Evolutionary conservation across 1,284 basidiomycete genomes (phyloP).

Genomic region (Malassezia sp.): DNA sequence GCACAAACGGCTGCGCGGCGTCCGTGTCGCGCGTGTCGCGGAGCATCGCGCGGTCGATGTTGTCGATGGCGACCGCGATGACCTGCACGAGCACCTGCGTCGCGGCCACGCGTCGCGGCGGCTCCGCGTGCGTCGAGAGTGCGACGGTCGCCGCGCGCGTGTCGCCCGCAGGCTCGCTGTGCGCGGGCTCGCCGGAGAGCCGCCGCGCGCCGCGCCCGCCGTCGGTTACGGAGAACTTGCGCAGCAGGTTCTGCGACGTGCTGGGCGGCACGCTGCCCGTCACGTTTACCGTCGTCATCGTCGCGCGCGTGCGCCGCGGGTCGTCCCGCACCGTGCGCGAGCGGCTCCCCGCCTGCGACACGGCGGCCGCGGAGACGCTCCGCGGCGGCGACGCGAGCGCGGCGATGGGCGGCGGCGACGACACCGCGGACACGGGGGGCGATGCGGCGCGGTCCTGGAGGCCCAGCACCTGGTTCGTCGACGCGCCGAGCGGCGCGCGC

Average conservation of each 20-base stretch:
- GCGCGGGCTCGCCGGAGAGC: too few species aligned
- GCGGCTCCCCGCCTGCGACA: constrained; percentile 1
- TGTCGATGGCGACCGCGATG: constrained; percentile 47
- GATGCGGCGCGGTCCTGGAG: constrained; percentile 18
- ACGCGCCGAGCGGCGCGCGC: constrained; percentile 34
- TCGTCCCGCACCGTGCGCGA: constrained; percentile 24
- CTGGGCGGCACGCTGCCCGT: constrained; percentile 23
- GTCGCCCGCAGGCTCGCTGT: constrained; percentile 14
- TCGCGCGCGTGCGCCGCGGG: constrained; percentile 33
- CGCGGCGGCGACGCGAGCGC: constrained; percentile 15
- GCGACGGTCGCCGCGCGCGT: constrained; percentile 21
- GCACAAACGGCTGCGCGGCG: constrained; percentile 46
- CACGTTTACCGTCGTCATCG: constrained; percentile 40
- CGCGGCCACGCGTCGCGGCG: constrained; percentile 45
- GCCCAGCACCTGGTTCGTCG: constrained; percentile 33
- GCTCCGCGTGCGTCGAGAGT: constrained; percentile 37
- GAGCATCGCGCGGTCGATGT: constrained; percentile 40
- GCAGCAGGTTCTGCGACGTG: constrained; percentile 18
- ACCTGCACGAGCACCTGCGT: constrained; percentile 48
- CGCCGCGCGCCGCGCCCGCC: neutral
- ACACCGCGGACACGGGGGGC: constrained; percentile 17
- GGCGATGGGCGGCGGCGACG: constrained; percentile 12
- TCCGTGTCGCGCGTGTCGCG: constrained; percentile 43
- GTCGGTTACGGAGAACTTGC: constrained; percentile 3
- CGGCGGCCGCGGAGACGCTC: neutral